Evolutionary conservation across 371 early-diverging fungal genomes (phyloP).

Genomic region (Sporodiniella umbellata): DNA sequence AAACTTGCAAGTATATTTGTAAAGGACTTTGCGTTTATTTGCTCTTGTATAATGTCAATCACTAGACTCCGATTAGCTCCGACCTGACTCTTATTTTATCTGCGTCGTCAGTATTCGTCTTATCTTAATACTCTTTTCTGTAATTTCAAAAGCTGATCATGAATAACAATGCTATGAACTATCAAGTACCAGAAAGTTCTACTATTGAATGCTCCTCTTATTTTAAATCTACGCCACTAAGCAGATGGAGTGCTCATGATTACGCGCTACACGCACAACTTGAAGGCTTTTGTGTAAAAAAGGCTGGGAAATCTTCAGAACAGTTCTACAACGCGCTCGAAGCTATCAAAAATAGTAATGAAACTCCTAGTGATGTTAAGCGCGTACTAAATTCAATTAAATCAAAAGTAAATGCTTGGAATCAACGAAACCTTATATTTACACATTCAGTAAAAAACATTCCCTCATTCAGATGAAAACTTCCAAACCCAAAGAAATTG

Average conservation of each 20-base stretch:
- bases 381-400: slow-evolving; percentile 11
- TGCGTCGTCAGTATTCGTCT: too few relatives aligned
- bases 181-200: slow-evolving; percentile 9
- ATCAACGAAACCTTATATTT: slow-evolving; percentile 2
- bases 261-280: slow-evolving; percentile 11
- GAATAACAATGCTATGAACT: slow-evolving; percentile 5
- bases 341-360: slow-evolving; percentile 6
- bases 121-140: too few relatives aligned
- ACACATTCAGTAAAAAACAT: slow-evolving; percentile 13
- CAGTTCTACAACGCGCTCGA: slow-evolving; percentile 4
- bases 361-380: slow-evolving; percentile 9
- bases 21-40: too few relatives aligned
- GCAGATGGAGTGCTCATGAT: slow-evolving; percentile 11
- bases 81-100: too few relatives aligned
- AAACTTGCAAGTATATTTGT: too few relatives aligned
- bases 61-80: too few relatives aligned
- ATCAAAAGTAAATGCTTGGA: slow-evolving; percentile 6
- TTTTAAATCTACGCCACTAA: slow-evolving; percentile 13
- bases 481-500: slow-evolving; percentile 11
- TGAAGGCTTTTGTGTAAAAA: slow-evolving; percentile 10
- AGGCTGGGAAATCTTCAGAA: slow-evolving; percentile 8
- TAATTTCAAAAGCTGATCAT: slow-evolving; percentile 7
- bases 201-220: slow-evolving; percentile 10
- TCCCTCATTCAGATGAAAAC: slow-evolving; percentile 14
- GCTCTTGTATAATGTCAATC: too few relatives aligned